A percentile compares a stretch with the other conserved stretches of the same genome.
phyloP scores from a whole-genome alignment of 805 yeast species.

The Pichia ethanolica region DNA sequence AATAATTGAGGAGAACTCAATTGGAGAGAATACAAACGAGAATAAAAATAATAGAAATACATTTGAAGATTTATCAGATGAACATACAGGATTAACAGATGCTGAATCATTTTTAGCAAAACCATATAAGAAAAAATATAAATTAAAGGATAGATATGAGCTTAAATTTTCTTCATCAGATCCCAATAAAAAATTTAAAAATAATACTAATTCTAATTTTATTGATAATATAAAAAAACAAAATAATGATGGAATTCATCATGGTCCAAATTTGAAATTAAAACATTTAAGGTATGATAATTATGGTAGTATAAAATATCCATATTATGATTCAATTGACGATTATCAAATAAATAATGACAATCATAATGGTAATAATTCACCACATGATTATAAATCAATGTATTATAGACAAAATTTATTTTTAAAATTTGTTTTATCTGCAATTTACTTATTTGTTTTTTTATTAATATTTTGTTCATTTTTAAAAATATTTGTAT shows the following conservation, averaged over 20 bases:
- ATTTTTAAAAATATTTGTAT: conserved; percentile 16
- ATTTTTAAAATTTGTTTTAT: conserved; percentile 14
- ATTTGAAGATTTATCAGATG: neutral
- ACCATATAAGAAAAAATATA: conserved; percentile 9
- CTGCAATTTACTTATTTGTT: conserved; percentile 12
- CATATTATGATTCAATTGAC: conserved; percentile 7
- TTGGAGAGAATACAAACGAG: neutral
- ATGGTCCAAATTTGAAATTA: no score
- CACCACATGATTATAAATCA: conserved; percentile 29
- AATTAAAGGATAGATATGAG: neutral
- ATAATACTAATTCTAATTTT: no score
- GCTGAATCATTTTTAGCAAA: conserved; percentile 19
- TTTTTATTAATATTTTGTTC: conserved; percentile 2
- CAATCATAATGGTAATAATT: conserved; percentile 5
- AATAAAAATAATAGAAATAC: conserved; percentile 9
- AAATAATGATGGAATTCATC: no score
- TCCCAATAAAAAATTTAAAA: no score
- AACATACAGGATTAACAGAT: conserved; percentile 15
- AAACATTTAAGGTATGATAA: neutral
- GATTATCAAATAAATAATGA: conserved; percentile 1
- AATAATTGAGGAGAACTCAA: neutral
- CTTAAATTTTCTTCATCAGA: neutral
- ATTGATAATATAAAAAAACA: no score
- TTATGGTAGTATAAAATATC: conserved; percentile 2
- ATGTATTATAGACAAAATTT: conserved; percentile 21